Base-by-base conservation (phyloP, 1,139 yeast genomes). In the Sugiyamaella neomexicana region DNA sequence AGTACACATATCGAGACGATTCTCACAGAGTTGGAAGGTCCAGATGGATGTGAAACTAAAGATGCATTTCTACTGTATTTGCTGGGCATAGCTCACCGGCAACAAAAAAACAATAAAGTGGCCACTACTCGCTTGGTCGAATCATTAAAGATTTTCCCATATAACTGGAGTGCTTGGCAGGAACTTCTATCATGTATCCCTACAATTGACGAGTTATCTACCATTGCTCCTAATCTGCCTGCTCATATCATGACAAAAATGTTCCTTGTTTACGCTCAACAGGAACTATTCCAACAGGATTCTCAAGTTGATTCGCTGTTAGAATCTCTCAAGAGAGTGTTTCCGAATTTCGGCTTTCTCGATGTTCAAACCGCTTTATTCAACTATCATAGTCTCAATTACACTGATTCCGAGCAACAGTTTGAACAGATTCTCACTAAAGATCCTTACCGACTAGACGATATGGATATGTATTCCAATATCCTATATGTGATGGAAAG, bases 401-500 rank as follows among this genome's bases (percentile, higher is more conserved):
- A 91, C 68, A 80, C 77, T 41, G 85, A 83, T 55, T 91, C 98
- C 0, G 97, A 90, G 62, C 68, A 75, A 44, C 75, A 87, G 1
- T 93, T 93, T 70, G 97, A 91, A 65, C 80, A 81, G 52, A 80
- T 95, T 0, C 73, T 91, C 32, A 70, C 77, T 5, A 73, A 74
- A n/a, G 98, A 93, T 67, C 99, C 99, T 0, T 80, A 88, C 62
- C 75, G 97, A 50, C 74, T 95, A 34, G 98, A 93, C 65, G 97
- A 90, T 65, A 75, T 93, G 72, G 99, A 93, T 67, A 82, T 89
- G 0, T 95, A 87, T 69, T 91, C 98, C 13, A 93, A 95, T 70
- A 89, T 95, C 72, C 77, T 95, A 44, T 95, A 90, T 66, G 99
- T 95, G 34, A 89, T 89, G 89, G 97, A 90, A 64, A 88, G 89